Conservation (phyloP, 2,329 filamentous ascomycete species). For the Fusarium paranaense region DNA sequence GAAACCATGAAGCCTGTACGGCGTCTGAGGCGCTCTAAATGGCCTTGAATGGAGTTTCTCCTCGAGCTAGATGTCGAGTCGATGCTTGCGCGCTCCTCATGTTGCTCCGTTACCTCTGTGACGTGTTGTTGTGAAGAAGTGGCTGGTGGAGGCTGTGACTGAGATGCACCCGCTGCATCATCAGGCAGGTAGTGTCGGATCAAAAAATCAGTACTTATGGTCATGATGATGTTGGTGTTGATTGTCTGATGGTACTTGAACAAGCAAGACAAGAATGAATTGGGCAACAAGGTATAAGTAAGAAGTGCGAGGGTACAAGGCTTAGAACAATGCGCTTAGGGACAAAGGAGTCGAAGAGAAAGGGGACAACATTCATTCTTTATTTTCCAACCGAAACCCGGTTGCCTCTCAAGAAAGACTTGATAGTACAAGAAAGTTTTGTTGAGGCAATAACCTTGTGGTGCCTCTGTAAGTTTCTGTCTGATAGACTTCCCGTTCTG, state of each 20-base stretch:
- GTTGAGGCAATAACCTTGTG: neutral
- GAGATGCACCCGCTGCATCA: neutral
- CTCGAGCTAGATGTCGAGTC: neutral
- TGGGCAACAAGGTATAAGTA: neutral
- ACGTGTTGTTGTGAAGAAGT: neutral
- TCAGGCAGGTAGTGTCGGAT: neutral
- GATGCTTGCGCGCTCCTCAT: neutral
- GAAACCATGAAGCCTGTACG: neutral
- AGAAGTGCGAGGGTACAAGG: neutral
- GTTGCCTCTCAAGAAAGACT: no score
- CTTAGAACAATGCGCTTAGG: neutral
- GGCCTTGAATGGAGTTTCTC: neutral
- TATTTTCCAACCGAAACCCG: neutral
- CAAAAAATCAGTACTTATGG: neutral
- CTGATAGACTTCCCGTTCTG: neutral
- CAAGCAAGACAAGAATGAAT: neutral
- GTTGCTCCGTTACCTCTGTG: neutral
- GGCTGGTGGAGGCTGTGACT: neutral
- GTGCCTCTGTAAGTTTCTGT: neutral
- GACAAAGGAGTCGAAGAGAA: neutral
- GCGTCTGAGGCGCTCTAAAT: neutral
- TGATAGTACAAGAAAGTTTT: neutral
- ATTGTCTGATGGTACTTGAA: neutral
- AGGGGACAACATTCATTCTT: neutral
- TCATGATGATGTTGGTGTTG: neutral